Base-by-base conservation (phyloP, 2,329 filamentous ascomycete genomes). In the Botrytis cinerea region DNA sequence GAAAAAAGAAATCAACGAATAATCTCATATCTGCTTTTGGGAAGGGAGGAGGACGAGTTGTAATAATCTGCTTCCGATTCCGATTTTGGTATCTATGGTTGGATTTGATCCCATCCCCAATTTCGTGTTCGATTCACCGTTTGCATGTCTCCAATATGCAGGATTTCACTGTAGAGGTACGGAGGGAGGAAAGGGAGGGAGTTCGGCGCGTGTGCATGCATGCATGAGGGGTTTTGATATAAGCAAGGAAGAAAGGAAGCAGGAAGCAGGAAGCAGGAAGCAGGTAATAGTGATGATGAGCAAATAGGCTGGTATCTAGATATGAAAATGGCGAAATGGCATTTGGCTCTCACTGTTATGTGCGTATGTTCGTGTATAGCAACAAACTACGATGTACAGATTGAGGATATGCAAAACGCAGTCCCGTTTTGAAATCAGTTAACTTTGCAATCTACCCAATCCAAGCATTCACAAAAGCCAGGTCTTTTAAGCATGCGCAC, bases 321-420 rank as follows among this genome's bases (percentile, higher is more conserved):
- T 28, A 7, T 43, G 61, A 9, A 28, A 63, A 63, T 45, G 38
- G n/a, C 16, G 16, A 22, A 63, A 28, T 28, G 16, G n/a, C 5
- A 45, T 45, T 45, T 28, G 25, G 6, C 2, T 63, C 25, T 8
- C 40, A 7, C 7, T 14, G 12, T 2, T 16, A 28, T 35, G 28
- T 22, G 10, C 9, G 3, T 59, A 2, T 32, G 0, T 35, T 0
- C 1, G 25, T 20, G 54, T 28, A 20, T 57, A 3, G 4, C 2
- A 3, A 12, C 2, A 28, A 18, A 57, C 51, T 9, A n/a, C 18
- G n/a, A 28, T 28, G 9, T 57, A 28, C n/a, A 57, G n/a, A 57
- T 28, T 18, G 51, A 57, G 25, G 51, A 28, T 57, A 28, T 57
- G n/a, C 16, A 28, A 57, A 28, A 57, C 8, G 2, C 14, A 28